These are phyloP conservation scores for Handroanthus guayacan DNA, from an alignment of 257 asterid genomes.

Conservation along the genomic window DNA sequence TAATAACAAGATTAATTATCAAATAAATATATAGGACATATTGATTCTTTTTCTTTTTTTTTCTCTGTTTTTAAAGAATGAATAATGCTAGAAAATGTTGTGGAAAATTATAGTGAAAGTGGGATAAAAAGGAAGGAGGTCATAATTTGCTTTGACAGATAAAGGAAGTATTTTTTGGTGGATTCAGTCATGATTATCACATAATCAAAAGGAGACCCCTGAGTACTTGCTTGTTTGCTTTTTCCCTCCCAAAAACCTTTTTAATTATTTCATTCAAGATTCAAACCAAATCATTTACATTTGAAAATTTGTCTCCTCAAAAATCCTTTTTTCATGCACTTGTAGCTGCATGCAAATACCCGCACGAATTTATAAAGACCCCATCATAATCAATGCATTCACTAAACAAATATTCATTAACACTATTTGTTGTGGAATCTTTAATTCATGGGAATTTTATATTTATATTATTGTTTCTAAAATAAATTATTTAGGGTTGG, in stretches of 20 bases:
- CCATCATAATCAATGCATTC: slow-evolving; percentile 23
- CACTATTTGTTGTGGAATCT: slow-evolving; percentile 13
- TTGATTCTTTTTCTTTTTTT: too few relatives aligned
- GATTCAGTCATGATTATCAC: slow-evolving; percentile 46
- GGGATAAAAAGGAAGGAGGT: slow-evolving; percentile 35
- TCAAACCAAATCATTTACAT: slow-evolving; percentile 49
- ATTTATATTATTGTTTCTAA: background rate
- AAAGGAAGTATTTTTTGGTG: slow-evolving; percentile 36
- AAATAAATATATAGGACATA: too few relatives aligned
- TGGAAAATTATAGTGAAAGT: slow-evolving; percentile 48
- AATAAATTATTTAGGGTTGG: too few relatives aligned
- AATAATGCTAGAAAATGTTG: background rate
- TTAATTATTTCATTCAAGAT: slow-evolving; percentile 27
- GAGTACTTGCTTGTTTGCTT: background rate
- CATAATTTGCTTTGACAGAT: slow-evolving; percentile 43
- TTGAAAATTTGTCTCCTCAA: slow-evolving; percentile 52
- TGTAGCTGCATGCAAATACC: slow-evolving; percentile 39
- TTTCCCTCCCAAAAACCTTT: slow-evolving; percentile 34
- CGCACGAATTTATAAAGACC: slow-evolving; percentile 31
- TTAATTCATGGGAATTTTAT: too few relatives aligned
- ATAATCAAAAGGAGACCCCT: slow-evolving; percentile 36
- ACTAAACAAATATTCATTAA: background rate
- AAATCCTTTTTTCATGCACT: slow-evolving; percentile 36
- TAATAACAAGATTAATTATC: too few relatives aligned
- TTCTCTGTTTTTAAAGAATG: too few relatives aligned